Evolutionary conservation across 495 filamentous ascomycete species (phyloP).

Genomic region (Podospora didyma): DNA sequence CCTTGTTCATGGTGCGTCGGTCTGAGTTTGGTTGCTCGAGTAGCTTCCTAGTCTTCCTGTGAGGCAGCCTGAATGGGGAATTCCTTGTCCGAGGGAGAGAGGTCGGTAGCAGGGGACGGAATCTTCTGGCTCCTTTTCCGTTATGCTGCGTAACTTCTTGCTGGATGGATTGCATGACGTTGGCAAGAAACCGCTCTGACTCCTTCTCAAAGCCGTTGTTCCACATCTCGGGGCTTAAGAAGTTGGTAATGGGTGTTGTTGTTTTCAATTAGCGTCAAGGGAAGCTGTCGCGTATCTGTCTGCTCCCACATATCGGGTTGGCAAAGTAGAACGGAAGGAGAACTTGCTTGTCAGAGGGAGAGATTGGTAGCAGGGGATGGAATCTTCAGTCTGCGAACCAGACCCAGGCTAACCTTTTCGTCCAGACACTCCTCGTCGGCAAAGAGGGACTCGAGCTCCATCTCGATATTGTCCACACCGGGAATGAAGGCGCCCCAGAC

Average conservation of each 20-base stretch:
- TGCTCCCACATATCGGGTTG: too few relatives aligned
- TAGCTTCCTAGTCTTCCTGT: too few relatives aligned
- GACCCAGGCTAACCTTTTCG: conserved; percentile 90
- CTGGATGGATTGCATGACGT: conserved; percentile 99
- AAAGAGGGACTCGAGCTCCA: conserved; percentile 87
- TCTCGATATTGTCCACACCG: conserved; percentile 81
- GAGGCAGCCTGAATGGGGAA: too few relatives aligned
- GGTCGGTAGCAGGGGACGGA: too few relatives aligned
- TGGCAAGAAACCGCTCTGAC: conserved; percentile 96
- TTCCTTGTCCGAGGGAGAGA: too few relatives aligned
- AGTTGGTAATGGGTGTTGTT: too few relatives aligned
- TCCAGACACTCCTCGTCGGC: conserved; percentile 94
- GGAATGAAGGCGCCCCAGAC: conserved; percentile 64
- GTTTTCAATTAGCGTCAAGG: too few relatives aligned
- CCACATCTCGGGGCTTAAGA: conserved; percentile 99
- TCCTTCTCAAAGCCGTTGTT: conserved; percentile 99
- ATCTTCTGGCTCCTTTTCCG: conserved; percentile 91
- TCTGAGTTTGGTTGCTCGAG: too few relatives aligned
- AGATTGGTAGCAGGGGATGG: conserved; percentile 78
- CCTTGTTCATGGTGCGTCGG: too few relatives aligned
- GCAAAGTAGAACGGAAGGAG: conserved; percentile 95
- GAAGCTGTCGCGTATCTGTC: too few relatives aligned
- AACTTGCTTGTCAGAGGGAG: conserved; percentile 95
- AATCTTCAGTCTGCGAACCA: conserved; percentile 95
- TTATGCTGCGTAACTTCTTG: conserved; percentile 99